Conservation (phyloP, 2,329 filamentous ascomycete species). For the Sporothrix variecibatus region DNA sequence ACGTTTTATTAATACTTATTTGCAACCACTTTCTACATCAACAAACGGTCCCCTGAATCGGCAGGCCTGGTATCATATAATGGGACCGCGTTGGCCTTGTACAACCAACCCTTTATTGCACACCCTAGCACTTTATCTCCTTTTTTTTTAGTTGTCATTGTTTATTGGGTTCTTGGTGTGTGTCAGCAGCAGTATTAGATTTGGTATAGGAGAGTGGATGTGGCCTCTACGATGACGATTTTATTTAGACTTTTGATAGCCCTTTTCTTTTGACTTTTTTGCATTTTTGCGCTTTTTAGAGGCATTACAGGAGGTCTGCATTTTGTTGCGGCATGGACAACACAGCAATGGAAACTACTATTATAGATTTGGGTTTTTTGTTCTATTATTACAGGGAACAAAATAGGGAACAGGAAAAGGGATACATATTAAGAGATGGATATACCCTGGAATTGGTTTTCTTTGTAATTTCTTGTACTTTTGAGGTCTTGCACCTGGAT, state of each 20-base stretch:
- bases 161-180: not conserved
- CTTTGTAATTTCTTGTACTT: not conserved
- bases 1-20: not conserved
- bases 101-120: not conserved
- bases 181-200: not conserved
- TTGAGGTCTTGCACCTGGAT: not conserved
- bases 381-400: not conserved
- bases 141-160: not conserved
- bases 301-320: not conserved
- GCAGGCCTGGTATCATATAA: conserved; percentile 11
- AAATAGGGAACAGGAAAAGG: not conserved
- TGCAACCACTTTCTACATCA: not conserved
- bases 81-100: not conserved
- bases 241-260: not conserved
- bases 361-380: conserved; percentile 6
- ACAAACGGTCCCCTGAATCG: conserved; percentile 6
- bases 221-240: not conserved
- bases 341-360: not conserved
- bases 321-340: conserved; percentile 8
- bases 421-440: conserved; percentile 1
- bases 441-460: conserved; percentile 8
- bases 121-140: not conserved
- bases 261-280: not conserved
- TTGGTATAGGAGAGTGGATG: not conserved
- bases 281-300: not conserved